A percentile compares a stretch with the other conserved stretches of the same genome.
These are phyloP conservation scores for Candida manassasensis DNA, from an alignment of 805 yeast species.

Conservation along the genomic window DNA sequence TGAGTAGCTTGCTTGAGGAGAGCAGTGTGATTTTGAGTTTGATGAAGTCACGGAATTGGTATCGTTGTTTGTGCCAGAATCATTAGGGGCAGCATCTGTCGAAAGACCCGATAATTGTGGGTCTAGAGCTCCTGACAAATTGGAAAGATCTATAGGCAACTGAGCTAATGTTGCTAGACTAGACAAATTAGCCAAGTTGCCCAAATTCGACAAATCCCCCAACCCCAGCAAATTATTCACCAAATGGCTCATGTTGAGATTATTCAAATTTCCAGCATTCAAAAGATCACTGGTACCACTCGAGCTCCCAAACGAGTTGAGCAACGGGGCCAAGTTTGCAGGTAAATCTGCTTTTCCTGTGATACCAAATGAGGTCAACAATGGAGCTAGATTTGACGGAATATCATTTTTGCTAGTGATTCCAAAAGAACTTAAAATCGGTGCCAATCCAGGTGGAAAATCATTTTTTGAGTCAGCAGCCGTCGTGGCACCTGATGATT, in stretches of 20 bases:
- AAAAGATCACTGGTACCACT: constrained; percentile 10
- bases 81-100: constrained; percentile 5
- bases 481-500: background rate
- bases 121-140: constrained; percentile 28
- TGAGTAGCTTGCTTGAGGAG: background rate
- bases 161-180: constrained; percentile 41
- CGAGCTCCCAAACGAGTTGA: constrained; percentile 2
- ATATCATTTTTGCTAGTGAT: background rate
- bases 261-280: constrained; percentile 38
- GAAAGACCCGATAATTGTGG: constrained; percentile 12
- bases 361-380: constrained; percentile 1
- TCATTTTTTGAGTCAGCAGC: background rate
- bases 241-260: constrained; percentile 38
- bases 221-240: constrained; percentile 36
- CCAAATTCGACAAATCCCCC: constrained; percentile 30
- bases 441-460: background rate
- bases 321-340: constrained; percentile 1
- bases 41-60: background rate
- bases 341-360: background rate
- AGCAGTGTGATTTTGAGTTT: background rate
- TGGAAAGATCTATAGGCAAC: constrained; percentile 36
- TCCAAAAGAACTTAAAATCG: background rate
- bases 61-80: background rate
- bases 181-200: constrained; percentile 34
- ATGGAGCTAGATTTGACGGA: background rate